Evolutionary conservation across 129 eudicot species (phyloP), one percentile per base, ranked within the genome.

Genomic region (Ambrosia artemisiifolia): DNA sequence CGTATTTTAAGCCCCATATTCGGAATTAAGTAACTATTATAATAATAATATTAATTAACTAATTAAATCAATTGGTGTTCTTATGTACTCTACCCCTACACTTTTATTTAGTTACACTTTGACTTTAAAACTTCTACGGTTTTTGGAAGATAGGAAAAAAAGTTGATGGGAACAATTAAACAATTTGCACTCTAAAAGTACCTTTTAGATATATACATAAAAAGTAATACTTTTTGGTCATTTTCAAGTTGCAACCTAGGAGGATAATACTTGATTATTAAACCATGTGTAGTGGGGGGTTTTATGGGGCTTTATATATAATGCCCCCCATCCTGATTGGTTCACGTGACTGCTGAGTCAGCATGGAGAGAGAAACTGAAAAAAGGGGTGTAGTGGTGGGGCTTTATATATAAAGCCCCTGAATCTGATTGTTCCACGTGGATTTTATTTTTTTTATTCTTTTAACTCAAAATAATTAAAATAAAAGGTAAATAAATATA

Each of bases 1-100:
- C 74, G 60, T 66, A 65, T 38, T 65, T 75, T 75, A 66, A 75
- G 73, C 73, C 69, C 50, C 67, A 75, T 55, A 75, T 38, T 47
- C 44, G 19, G 72, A 38, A 38, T 74, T 20, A 34, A 57, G 65
- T 14, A 60, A 59, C n/a, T 20, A 47, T 7, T 68, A 57, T 34
- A 57, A 56, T 76, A 73, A 62, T 63, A 63, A 6, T 40, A 33
- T 0, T 74, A 19, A 34, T 50, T 35, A 70, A 62, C 44, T 65
- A 64, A 57, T 67, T 16, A 14, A 64, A 57, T 67, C 11, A 20
- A 62, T 66, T 32, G 14, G 46, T 8, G 18, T 63, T 43, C 11
- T 28, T 19, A 32, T 62, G 17, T 57, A 62, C 61, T 50, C 44
- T 77, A 49, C 70, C 63, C 80, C 76, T 40, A 59, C 7, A 14